Evolutionary conservation across 1,284 basidiomycete species (phyloP), one percentile per base, ranked within the genome.

Genomic region (Puccinia horiana): DNA sequence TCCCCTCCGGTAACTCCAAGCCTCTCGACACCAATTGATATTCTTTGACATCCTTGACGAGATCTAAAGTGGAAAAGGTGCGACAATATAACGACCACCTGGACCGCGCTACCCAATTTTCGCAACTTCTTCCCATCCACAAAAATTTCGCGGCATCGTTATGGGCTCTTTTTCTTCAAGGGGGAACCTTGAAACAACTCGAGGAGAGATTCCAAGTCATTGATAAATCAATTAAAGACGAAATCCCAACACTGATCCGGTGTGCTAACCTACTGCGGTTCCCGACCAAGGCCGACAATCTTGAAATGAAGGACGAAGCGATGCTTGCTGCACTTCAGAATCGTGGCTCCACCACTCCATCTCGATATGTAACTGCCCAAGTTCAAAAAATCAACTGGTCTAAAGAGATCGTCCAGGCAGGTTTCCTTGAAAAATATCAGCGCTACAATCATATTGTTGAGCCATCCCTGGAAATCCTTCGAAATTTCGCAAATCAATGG

Each of bases 21-120:
- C 29, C 37, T n/a, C 54, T 58, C 6, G n/a, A 16, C 29, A 63
- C 61, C 61, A 63, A 63, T 32, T 63, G 61, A 63, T 63, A 63
- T 63, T 16, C 61, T 63, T 37, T 63, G 61, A 26, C 29, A 63
- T 3, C 61, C 32, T 12, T 63, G 61, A 63, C 61, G 18, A 63
- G n/a, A 37, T 63, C 12, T 37, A 9, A 35, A 63, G 61, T 37
- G 12, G 26, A 63, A 63, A 63, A 37, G 61, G n/a, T 63, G 16
- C 61, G 18, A 63, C 5, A 18, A 1, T 63, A 63, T 32, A 44
- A 44, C 42, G 42, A 44, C 42, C 8, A 44, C 42, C 42, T 44
- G 42, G 8, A 8, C 16, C 6, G 42, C 42, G 42, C 16, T 44
- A 44, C 42, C 42, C 6, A 44, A 6, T 44, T 44, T 44, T 44